phyloP scores from a whole-genome alignment of 108 stramenopile species.

The Skeletonema marinoi region DNA sequence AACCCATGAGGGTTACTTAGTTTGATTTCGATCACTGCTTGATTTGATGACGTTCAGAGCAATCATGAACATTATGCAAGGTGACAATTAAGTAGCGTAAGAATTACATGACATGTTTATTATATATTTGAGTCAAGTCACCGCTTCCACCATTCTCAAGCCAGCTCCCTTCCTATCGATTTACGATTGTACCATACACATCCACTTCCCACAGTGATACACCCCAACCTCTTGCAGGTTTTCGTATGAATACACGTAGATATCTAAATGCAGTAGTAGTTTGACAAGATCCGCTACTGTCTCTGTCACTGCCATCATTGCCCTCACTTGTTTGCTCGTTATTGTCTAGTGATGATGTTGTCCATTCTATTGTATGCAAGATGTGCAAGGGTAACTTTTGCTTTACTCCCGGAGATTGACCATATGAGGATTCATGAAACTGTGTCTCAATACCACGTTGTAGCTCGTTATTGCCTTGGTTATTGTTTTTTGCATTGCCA shows the following conservation, averaged over 20 bases:
- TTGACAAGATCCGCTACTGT: neutral
- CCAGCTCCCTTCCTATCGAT: neutral
- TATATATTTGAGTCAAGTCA: no score
- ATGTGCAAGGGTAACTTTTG: conserved; percentile 63
- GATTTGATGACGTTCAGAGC: no score
- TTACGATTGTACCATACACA: conserved; percentile 51
- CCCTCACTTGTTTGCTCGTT: neutral
- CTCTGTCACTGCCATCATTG: no score
- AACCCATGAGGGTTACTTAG: no score
- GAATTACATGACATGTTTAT: no score
- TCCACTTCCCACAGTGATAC: conserved; percentile 82
- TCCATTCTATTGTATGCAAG: conserved; percentile 52
- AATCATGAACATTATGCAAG: no score
- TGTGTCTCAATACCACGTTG: conserved; percentile 1
- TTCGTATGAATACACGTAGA: conserved; percentile 59
- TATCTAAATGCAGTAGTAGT: conserved; percentile 36
- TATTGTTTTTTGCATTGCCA: conserved; percentile 16
- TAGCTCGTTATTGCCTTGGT: conserved; percentile 2
- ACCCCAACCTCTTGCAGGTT: conserved; percentile 68
- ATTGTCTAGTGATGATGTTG: neutral
- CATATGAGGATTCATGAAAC: conserved; percentile 17
- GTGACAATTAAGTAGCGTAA: no score
- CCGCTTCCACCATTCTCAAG: no score
- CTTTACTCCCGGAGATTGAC: conserved; percentile 71
- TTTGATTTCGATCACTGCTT: no score